Conservation (phyloP, 1,284 basidiomycete species). For the Ceratorhiza oryzae-sativae region DNA sequence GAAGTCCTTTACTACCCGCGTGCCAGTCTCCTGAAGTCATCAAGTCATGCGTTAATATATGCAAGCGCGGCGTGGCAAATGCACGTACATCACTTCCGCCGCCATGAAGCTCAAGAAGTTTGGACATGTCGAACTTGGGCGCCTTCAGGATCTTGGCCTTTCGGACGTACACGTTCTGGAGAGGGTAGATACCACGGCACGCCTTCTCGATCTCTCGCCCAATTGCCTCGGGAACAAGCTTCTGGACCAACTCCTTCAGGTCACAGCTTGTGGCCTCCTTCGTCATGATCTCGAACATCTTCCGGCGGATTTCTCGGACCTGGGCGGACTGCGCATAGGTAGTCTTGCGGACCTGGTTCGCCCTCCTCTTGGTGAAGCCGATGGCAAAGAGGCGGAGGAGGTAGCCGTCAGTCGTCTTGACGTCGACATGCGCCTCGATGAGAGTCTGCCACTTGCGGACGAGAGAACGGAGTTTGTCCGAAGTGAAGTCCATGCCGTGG, state of each 20-base stretch:
- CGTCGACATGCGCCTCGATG: slow-evolving; percentile 98
- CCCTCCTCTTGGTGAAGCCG: slow-evolving; percentile 97
- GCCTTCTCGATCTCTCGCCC: slow-evolving; percentile 99
- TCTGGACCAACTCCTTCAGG: slow-evolving; percentile 97
- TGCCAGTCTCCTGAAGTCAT: slow-evolving; percentile 78
- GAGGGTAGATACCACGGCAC: slow-evolving; percentile 92
- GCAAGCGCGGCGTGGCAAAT: slow-evolving; percentile 38
- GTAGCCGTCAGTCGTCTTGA: slow-evolving; percentile 99
- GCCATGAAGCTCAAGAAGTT: slow-evolving; percentile 95
- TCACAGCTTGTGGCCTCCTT: slow-evolving; percentile 96
- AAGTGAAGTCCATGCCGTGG: slow-evolving; percentile 99
- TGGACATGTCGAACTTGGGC: slow-evolving; percentile 95
- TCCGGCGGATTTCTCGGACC: slow-evolving; percentile 97
- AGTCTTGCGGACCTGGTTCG: slow-evolving; percentile 97
- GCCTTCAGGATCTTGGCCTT: slow-evolving; percentile 98
- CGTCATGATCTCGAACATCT: slow-evolving; percentile 99
- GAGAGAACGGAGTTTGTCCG: slow-evolving; percentile 99
- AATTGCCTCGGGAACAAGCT: slow-evolving; percentile 99
- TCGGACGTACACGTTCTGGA: slow-evolving; percentile 98
- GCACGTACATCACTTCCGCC: slow-evolving; percentile 86
- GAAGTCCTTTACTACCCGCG: slow-evolving; percentile 87
- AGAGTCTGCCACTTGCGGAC: slow-evolving; percentile 99
- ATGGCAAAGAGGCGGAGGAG: slow-evolving; percentile 99
- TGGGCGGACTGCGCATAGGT: slow-evolving; percentile 97
- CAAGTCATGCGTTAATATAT: slow-evolving; percentile 26